Conservation (phyloP, 2,329 filamentous ascomycete genomes). For the Hymenoscyphus infarciens region DNA sequence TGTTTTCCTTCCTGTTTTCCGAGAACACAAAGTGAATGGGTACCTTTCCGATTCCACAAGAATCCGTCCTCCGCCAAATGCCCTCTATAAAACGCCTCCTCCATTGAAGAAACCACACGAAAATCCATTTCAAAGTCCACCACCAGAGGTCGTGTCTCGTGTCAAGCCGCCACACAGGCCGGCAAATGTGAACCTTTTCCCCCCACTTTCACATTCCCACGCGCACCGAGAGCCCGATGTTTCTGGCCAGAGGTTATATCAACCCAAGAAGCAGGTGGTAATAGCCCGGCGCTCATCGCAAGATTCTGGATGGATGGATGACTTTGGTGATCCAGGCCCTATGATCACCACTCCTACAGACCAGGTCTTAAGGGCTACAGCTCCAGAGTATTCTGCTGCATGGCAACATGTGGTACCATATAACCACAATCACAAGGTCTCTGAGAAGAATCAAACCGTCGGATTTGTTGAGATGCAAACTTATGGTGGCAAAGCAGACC, state of each 20-base stretch:
- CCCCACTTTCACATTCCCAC: neutral
- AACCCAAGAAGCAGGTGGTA: neutral
- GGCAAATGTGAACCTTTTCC: slow-evolving; percentile 1
- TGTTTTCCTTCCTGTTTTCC: slow-evolving; percentile 28
- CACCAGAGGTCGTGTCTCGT: slow-evolving; percentile 24
- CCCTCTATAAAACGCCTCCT: slow-evolving; percentile 17
- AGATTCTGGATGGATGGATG: slow-evolving; percentile 21
- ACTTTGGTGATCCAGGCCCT: slow-evolving; percentile 20
- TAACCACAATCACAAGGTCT: slow-evolving; percentile 16
- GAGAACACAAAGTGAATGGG: slow-evolving; percentile 32
- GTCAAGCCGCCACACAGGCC: neutral
- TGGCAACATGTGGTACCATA: slow-evolving; percentile 8
- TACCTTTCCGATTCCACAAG: slow-evolving; percentile 31
- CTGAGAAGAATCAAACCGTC: slow-evolving; percentile 10
- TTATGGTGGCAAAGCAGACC: slow-evolving; percentile 9
- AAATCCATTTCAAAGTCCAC: slow-evolving; percentile 31
- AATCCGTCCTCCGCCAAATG: slow-evolving; percentile 18
- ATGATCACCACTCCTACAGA: slow-evolving; percentile 10
- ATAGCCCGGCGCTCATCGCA: neutral
- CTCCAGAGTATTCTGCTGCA: neutral
- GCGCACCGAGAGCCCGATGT: neutral
- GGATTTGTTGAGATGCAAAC: slow-evolving; percentile 12
- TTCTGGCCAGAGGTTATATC: neutral
- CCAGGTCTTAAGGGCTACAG: slow-evolving; percentile 7
- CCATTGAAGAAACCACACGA: slow-evolving; percentile 26